A percentile compares a stretch with the other conserved stretches of the same genome.
Conservation (phyloP, 2,329 filamentous ascomycete species). For the Fusarium succisae region DNA sequence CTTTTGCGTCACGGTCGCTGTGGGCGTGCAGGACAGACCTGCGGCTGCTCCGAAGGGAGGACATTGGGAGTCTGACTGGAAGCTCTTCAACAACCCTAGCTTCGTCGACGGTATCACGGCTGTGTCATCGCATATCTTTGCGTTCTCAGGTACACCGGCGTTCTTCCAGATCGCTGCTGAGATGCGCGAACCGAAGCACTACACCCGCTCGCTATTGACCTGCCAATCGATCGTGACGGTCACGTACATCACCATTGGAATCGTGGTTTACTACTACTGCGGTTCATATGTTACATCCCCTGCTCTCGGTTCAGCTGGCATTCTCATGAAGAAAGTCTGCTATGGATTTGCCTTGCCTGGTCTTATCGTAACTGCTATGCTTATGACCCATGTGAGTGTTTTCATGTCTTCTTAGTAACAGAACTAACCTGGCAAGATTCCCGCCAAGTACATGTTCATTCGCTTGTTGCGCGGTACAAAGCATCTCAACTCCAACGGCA, state of each 20-base stretch:
- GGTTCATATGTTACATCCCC: conserved; percentile 57
- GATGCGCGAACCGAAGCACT: conserved; percentile 45
- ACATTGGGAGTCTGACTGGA: conserved; percentile 44
- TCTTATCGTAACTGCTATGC: conserved; percentile 40
- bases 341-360: conserved; percentile 51
- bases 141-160: conserved; percentile 48
- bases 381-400: conserved; percentile 40
- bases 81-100: conserved; percentile 42
- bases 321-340: conserved; percentile 52
- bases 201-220: conserved; percentile 20
- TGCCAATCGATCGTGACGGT: conserved; percentile 43
- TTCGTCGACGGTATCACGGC: conserved; percentile 47
- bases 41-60: conserved; percentile 20
- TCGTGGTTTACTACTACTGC: conserved; percentile 57
- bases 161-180: conserved; percentile 47
- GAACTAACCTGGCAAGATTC: background rate
- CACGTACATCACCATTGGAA: conserved; percentile 46
- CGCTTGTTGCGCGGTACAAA: conserved; percentile 41
- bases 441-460: conserved; percentile 30
- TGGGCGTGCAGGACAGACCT: conserved; percentile 27
- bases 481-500: conserved; percentile 44
- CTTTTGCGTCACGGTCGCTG: conserved; percentile 28
- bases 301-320: conserved; percentile 56
- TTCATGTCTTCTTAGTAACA: rapidly evolving
- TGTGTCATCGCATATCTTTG: conserved; percentile 47